Base-by-base conservation (phyloP, 1,284 basidiomycete genomes). In the Pholiota adiposa region DNA sequence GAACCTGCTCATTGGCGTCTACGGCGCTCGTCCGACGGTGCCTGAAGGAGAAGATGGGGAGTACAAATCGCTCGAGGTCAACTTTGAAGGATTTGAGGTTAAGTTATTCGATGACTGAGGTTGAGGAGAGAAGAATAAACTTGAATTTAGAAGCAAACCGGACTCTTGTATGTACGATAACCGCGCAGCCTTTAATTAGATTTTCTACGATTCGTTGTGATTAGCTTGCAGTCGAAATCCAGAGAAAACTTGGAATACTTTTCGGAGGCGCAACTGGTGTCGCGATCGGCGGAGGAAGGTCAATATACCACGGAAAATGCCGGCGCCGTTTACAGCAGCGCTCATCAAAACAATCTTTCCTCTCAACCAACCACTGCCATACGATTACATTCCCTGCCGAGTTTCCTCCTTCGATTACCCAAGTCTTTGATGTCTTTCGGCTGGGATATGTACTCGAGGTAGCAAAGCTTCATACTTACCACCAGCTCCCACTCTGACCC, bases 61-160 rank as follows among this genome's bases (percentile, higher is more conserved):
- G 50, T 43, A 65, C 1, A 67, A 72, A 33, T 61, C 66, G 18
- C 59, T 72, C 25, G 60, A 60, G 4, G 70, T 70, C 46, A 63
- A 67, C 27, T 63, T 72, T 21, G 67, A 70, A 56, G 63, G 58
- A 25, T 72, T 72, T 23, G 64, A 70, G 50, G 69, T 72, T 21
- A 72, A 62, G 16, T 50, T 72, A 29, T 72, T 72, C 38, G 68
- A 72, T n/a, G 67, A 70, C 54, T 70, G 59, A 65, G 48, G 25
- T 11, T 6, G 16, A 12, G 41, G 19, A 14, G 11, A 18, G 49
- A 19, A 34, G 16, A 4, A 31, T 18, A 27, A 19, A 7, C 18
- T 21, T 29, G 23, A 41, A 44, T 46, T 19, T 18, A 1, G 4
- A 18, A n/a, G 8, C 40, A n/a, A 31, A 31, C 5, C 9, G 46